Evolutionary conservation across 2,329 filamentous ascomycete species (phyloP), one percentile per base, ranked within the genome.

Genomic region (Ceratocystis destructans): DNA sequence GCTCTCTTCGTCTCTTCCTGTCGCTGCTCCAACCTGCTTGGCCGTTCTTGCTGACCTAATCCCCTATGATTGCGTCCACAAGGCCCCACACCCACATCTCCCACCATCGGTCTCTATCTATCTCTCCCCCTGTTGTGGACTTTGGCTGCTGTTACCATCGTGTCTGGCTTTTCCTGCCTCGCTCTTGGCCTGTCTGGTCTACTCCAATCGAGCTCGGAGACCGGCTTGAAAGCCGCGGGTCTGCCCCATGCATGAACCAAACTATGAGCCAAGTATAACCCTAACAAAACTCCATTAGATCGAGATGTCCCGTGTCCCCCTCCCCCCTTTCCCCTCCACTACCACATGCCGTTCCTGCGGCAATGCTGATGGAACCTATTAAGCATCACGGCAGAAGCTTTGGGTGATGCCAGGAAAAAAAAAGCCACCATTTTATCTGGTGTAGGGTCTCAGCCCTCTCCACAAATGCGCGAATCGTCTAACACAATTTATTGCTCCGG

Each of bases 401-500:
- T 57, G 15, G 10, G 22, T 25, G 50, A 10, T 12, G 8, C 22
- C 8, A 2, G 20, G 20, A 25, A 8, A 55, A 28, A 28, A 55
- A 57, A 57, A 57, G 28, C 4, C 22, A n/a, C 28, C 33, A 12
- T 57, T 41, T 57, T 57, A n/a, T 33, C 5, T 31, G n/a, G 10
- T n/a, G 2, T 17, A 31, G 53, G 37, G 12, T 41, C 10, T 41
- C 37, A 12, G 10, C 37, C 37, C 17, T 31, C 53, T 31, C 53
- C 25, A 57, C 12, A 57, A 31, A 33, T 28, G 50, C 28, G 25
- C 57, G 46, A 46, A 69, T 72, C 15, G 7, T 31, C 33, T 12
- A 59, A 5, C 55, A 59, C 48, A 89, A 74, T 75, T 91, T 95
- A 41, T 76, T 74, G 0, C 87, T 89, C 62, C 92, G 83, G 72